Percentiles rank a stretch among this genome's conserved stretches.
These are phyloP conservation scores for Microthlaspi erraticum DNA, from an alignment of 345 rosid genomes.

Conservation along the genomic window DNA sequence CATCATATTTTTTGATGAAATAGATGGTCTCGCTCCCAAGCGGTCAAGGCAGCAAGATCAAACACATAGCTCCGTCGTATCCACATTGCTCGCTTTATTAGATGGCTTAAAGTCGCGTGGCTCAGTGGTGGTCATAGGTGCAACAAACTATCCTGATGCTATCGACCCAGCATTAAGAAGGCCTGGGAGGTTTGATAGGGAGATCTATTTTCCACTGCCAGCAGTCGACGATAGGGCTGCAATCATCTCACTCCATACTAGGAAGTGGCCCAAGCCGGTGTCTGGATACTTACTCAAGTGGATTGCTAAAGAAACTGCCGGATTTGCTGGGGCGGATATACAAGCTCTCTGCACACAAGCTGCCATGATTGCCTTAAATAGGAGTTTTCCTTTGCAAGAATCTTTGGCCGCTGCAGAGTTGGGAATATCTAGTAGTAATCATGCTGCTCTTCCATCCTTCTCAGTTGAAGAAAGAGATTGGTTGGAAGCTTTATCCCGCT, in stretches of 20 bases:
- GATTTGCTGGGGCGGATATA: slow-evolving; percentile 99
- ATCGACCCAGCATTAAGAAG: slow-evolving; percentile 98
- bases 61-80: slow-evolving; percentile 98
- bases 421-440: slow-evolving; percentile 57
- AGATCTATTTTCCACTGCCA: slow-evolving; percentile 92
- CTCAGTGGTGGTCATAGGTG: slow-evolving; percentile 98
- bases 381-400: slow-evolving; percentile 91
- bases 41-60: slow-evolving; percentile 97
- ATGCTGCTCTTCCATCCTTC: slow-evolving; percentile 76
- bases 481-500: slow-evolving; percentile 89
- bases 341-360: slow-evolving; percentile 98
- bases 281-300: slow-evolving; percentile 77
- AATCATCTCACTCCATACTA: slow-evolving; percentile 88
- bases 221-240: slow-evolving; percentile 83
- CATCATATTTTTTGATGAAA: slow-evolving; percentile 95
- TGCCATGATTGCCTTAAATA: slow-evolving; percentile 84
- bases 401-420: slow-evolving; percentile 72
- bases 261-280: slow-evolving; percentile 92
- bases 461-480: slow-evolving; percentile 93
- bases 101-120: slow-evolving; percentile 98
- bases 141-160: slow-evolving; percentile 98
- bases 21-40: slow-evolving; percentile 94
- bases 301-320: slow-evolving; percentile 84
- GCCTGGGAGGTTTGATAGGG: slow-evolving; percentile 99
- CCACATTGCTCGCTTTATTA: slow-evolving; percentile 91